Base-by-base conservation (phyloP, 23 red algal species). In the Gracilaria domingensis region DNA sequence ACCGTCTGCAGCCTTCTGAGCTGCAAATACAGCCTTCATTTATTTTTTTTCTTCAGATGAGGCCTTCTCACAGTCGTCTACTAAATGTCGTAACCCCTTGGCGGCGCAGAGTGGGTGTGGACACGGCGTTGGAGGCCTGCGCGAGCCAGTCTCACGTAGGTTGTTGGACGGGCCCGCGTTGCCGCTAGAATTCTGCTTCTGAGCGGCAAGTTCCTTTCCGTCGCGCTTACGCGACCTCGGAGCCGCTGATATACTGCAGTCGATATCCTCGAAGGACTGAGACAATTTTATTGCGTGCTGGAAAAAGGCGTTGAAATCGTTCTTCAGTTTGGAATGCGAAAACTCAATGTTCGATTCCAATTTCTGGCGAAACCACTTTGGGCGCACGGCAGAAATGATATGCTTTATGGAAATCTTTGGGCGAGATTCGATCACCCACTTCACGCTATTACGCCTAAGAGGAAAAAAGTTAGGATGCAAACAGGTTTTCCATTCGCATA, bases 1-100 rank as follows among this genome's bases (percentile, higher is more conserved):
- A 4, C 70, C 70, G 70, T 75, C 70, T 8, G 70, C 70, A 5
- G 23, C 70, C 23, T 75, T 40, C 70, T 75, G 23, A 36, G 70
- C 80, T 30, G 47, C 1, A 58, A 83, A 29, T 35, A 26, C 80
- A 4, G 80, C 80, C 36, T 59, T 28, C 35, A 60, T 26, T 8
- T 83, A 12, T 61, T 29, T 5, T 32, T 83, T 83, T 35, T 83
- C 30, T 0, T 60, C 25, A 62, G 61, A 50, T 13, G 80, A 64
- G 8, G 54, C 49, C 16, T 1, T 21, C 29, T 50, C 26, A 32
- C 80, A 83, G 56, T 83, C 80, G 34, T 64, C 56, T 8, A 83
- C 36, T n/a, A 9, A 62, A 39, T 83, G 80, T 33, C 58, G 80
- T 6, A 30, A 14, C 17, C 0, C 56, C 24, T 83, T 60, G 5